phyloP scores from a whole-genome alignment of 2,329 filamentous ascomycete genomes.

The Beauveria caledonica region DNA sequence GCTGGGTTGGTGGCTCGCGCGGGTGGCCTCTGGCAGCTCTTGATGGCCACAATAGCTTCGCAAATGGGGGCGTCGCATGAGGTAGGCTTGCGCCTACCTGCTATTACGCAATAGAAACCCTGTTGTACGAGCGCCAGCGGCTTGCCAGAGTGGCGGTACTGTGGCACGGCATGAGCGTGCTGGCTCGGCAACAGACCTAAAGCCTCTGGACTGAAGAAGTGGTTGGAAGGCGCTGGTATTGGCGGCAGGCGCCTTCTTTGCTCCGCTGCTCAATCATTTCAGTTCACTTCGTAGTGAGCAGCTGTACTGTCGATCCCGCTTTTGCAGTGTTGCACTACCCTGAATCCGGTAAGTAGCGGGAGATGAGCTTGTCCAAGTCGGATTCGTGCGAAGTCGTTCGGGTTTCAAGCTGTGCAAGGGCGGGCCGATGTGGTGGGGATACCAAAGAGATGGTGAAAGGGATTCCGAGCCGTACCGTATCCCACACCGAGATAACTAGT shows the following conservation, averaged over 20 bases:
- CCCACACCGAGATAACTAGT: slow-evolving; percentile 8
- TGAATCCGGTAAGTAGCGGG: slow-evolving; percentile 1
- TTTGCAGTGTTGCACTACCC: neutral
- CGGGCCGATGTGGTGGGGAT: slow-evolving; percentile 8
- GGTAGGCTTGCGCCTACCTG: neutral
- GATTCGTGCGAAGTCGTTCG: neutral
- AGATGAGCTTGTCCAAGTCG: neutral
- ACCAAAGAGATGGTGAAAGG: slow-evolving; percentile 5
- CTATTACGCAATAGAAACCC: slow-evolving; percentile 4
- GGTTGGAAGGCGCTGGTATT: too few relatives aligned
- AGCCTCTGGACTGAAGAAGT: neutral
- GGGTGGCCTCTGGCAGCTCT: neutral
- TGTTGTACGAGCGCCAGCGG: neutral
- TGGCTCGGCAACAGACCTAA: neutral
- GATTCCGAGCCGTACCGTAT: slow-evolving; percentile 17
- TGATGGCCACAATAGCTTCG: neutral
- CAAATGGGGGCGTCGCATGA: neutral
- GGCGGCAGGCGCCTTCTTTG: neutral
- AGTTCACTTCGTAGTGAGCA: neutral
- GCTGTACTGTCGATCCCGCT: neutral
- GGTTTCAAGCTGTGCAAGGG: slow-evolving; percentile 6
- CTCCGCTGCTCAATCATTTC: neutral
- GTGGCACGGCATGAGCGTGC: neutral
- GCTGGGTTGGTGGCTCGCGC: neutral
- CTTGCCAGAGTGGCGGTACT: neutral